Conservation (phyloP, 768 basidiomycete genomes). For the Cyclocybe cylindracea region DNA sequence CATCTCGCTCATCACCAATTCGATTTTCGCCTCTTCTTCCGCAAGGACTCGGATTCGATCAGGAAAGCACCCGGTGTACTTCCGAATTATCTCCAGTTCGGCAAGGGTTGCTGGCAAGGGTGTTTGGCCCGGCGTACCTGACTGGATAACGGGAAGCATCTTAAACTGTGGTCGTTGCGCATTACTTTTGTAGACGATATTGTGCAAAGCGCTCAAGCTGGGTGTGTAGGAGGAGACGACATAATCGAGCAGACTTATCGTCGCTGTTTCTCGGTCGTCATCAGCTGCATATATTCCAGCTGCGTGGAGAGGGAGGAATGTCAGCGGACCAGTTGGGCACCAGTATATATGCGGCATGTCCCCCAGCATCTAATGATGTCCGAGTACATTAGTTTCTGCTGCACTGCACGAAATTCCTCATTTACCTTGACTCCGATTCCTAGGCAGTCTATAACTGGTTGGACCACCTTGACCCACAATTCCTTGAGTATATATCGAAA, state of each 20-base stretch:
- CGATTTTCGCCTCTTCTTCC: slow-evolving; percentile 12
- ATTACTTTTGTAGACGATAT: neutral
- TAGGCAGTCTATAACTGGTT: neutral
- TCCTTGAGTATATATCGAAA: slow-evolving; percentile 9
- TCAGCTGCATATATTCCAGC: neutral
- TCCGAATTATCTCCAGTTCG: slow-evolving; percentile 7
- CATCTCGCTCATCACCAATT: slow-evolving; percentile 9
- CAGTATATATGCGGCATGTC: neutral
- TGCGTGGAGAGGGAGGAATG: neutral
- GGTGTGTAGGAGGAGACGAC: slow-evolving; percentile 9
- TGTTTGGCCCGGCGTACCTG: slow-evolving; percentile 11
- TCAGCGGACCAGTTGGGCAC: neutral
- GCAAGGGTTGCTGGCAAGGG: slow-evolving; percentile 6
- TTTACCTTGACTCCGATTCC: neutral
- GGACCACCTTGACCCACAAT: slow-evolving; percentile 3
- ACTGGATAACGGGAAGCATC: slow-evolving; percentile 12
- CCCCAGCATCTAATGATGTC: slow-evolving; percentile 20
- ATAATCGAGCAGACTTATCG: neutral
- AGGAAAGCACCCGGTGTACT: neutral
- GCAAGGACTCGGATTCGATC: neutral
- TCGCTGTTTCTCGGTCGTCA: neutral
- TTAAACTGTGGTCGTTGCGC: neutral
- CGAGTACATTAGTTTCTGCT: neutral
- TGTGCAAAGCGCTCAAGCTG: slow-evolving; percentile 1
- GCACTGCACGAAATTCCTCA: neutral